Base-by-base conservation (phyloP, 768 basidiomycete genomes). In the Chalciporus pseudorubinellus region DNA sequence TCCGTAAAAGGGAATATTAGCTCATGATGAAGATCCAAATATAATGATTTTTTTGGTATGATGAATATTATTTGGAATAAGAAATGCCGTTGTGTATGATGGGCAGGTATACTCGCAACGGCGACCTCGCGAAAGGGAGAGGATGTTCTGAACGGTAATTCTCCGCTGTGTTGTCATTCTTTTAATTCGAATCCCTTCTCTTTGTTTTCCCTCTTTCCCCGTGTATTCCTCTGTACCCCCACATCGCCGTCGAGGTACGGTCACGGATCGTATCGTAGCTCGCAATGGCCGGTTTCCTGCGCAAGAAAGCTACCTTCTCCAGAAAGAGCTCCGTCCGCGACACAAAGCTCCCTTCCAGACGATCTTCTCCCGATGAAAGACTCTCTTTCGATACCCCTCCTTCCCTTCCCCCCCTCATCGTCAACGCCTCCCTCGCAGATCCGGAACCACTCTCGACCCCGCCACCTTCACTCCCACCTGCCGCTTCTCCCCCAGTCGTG, bases 271-370 rank as follows among this genome's bases (percentile, higher is more conserved):
- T 36, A 39, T 38, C 20, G 45, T 51, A 52, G 51, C 51, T 40
- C 53, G 65, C 69, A 65, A 81, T 82, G 81, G 75, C 77, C 58
- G 74, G 74, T 63, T 81, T 82, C 70, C 71, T 81, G 66, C 81
- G 77, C 70, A 81, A 70, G 71, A 80, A 78, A 62, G 53, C 59
- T 11, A 78, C 72, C 6, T 0, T 48, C 9, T 38, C 51, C 0
- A 62, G 48, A 52, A 51, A 39, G 40, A 19, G 6, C n/a, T 3
- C 21, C 8, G 31, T 9, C 34, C 50, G 38, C n/a, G 43, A 45
- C 18, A 28, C 42, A 43, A 11, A 43, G 42, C 42, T 28, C 38
- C 53, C 46, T 47, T 44, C 45, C 49, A 8, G 5, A 4, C 11
- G 10, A 55, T 16, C 49, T 46, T 55, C 55, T 13, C 42, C 50